These are phyloP conservation scores for Schizosaccharomyces versatilis DNA, from an alignment of 1,139 yeast species.

Conservation along the genomic window DNA sequence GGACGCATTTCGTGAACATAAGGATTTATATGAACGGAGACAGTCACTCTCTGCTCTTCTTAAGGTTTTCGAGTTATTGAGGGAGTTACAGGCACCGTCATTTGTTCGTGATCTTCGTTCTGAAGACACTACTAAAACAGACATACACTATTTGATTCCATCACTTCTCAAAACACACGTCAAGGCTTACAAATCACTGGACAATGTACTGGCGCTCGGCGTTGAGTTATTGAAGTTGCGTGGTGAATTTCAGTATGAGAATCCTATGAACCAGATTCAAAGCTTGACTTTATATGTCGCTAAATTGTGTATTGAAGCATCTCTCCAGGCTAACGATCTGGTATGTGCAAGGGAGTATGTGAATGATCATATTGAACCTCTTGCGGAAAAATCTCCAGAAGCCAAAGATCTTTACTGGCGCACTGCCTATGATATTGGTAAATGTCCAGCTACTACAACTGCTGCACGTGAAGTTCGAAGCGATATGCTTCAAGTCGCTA, in stretches of 20 bases:
- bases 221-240: not conserved
- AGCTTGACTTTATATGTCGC: not conserved
- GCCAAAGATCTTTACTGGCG: not conserved
- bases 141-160: not conserved
- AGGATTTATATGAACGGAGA: no score
- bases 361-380: not conserved
- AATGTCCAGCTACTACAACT: not conserved
- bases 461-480: not conserved
- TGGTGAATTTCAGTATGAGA: not conserved
- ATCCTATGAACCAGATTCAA: not conserved
- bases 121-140: no score
- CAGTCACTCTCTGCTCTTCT: no score
- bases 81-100: no score
- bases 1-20: no score
- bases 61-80: no score
- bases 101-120: no score
- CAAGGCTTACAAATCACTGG: not conserved
- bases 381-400: not conserved
- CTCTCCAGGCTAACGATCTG: not conserved
- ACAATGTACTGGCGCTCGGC: not conserved
- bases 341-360: not conserved
- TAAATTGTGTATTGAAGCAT: not conserved
- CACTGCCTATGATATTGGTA: not conserved
- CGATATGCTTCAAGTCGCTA: not conserved
- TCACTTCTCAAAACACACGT: not conserved